A percentile compares a stretch with the other conserved stretches of the same genome.
phyloP scores from a whole-genome alignment of 306 rosid genomes.

The Casuarina cunninghamiana region DNA sequence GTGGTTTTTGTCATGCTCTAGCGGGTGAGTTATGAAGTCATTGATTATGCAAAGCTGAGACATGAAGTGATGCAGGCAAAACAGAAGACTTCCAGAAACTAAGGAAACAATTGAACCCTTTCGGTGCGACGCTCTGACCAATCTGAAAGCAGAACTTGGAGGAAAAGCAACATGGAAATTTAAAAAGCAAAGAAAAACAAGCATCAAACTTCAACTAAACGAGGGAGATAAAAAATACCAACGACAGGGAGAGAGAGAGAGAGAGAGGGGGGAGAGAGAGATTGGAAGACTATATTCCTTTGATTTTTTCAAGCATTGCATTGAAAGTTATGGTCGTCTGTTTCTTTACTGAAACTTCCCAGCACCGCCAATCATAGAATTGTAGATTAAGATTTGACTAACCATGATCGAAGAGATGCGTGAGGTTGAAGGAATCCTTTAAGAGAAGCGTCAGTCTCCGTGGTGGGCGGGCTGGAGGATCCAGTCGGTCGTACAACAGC shows the following conservation, averaged over 20 bases:
- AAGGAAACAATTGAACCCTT: background rate
- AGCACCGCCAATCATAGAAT: too few relatives aligned
- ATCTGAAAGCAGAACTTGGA: constrained; percentile 26
- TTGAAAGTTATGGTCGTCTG: background rate
- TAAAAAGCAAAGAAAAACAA: background rate
- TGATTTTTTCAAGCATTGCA: background rate
- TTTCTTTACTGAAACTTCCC: too few relatives aligned
- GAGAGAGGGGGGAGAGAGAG: background rate
- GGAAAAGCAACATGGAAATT: constrained; percentile 14
- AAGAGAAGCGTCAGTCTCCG: too few relatives aligned
- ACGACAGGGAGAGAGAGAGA: background rate
- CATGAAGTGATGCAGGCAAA: background rate
- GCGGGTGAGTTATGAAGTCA: too few relatives aligned
- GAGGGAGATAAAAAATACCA: background rate
- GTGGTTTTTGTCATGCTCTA: background rate
- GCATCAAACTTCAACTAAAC: background rate
- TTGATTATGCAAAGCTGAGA: background rate
- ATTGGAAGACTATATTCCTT: background rate
- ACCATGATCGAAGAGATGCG: too few relatives aligned
- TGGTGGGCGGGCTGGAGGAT: too few relatives aligned
- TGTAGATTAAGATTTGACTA: too few relatives aligned
- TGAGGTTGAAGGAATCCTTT: too few relatives aligned
- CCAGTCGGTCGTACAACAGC: too few relatives aligned
- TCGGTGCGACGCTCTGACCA: constrained; percentile 16
- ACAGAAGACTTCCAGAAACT: background rate